phyloP scores from a whole-genome alignment of 148 eudicot genomes.

The Nepenthes mirabilis region DNA sequence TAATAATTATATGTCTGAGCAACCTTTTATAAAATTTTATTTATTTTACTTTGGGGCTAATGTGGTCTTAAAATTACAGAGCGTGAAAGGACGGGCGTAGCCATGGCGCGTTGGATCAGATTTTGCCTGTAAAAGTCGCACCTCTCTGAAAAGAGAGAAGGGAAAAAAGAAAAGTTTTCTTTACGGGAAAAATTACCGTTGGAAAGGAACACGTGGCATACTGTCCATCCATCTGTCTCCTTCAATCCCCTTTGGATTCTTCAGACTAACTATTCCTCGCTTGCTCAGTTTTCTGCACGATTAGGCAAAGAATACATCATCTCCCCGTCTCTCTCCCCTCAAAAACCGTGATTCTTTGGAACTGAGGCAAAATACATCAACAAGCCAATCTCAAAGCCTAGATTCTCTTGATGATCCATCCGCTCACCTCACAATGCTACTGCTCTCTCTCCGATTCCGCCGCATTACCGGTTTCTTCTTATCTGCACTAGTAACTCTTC shows the following conservation, averaged over 20 bases:
- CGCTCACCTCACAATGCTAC: constrained; percentile 1
- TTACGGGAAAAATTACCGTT: constrained; percentile 8
- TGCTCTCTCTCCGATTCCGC: background rate
- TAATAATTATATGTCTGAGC: no score
- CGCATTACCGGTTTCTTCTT: background rate
- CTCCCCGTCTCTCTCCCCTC: background rate
- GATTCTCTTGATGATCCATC: background rate
- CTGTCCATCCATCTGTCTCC: constrained; percentile 2
- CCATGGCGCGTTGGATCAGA: no score
- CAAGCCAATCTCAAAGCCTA: background rate
- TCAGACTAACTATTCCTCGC: background rate
- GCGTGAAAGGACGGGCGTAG: no score
- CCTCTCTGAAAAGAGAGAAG: background rate
- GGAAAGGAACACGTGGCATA: constrained; percentile 3
- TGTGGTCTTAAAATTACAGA: no score
- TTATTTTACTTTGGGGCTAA: no score
- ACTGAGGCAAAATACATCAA: background rate
- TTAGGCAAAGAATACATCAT: constrained; percentile 1
- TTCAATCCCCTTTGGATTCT: constrained; percentile 7
- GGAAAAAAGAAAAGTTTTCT: background rate
- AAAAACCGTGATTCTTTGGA: background rate
- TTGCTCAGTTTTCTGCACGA: background rate
- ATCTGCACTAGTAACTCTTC: background rate
- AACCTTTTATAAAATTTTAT: no score
- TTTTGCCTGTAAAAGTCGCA: no score